These are phyloP conservation scores for Juglanconis sp. DNA, from an alignment of 2,329 filamentous ascomycete species.

Conservation along the genomic window DNA sequence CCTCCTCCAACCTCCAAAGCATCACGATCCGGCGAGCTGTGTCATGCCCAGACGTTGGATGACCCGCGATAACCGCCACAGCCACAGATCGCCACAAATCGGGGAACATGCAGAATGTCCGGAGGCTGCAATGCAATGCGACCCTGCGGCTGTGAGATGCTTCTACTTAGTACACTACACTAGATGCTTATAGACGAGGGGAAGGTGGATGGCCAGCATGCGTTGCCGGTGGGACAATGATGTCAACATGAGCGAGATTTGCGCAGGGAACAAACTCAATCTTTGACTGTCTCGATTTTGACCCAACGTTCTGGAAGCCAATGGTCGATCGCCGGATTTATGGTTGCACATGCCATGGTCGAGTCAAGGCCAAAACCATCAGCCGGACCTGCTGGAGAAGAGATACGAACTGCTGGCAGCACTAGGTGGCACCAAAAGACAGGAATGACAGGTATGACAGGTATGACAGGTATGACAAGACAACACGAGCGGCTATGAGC, in stretches of 20 bases:
- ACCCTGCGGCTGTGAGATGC: conserved; percentile 8
- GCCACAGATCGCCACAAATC: not conserved
- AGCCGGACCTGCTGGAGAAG: no score
- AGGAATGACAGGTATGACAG: no score
- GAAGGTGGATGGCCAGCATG: not conserved
- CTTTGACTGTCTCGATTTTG: not conserved
- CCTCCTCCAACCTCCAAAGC: not conserved
- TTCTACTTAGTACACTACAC: not conserved
- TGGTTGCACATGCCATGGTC: not conserved
- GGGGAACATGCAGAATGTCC: not conserved
- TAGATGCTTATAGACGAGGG: not conserved
- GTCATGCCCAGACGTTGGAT: not conserved
- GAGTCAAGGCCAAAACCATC: not conserved
- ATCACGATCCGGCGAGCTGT: not conserved
- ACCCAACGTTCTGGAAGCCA: not conserved
- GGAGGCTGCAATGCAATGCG: conserved; percentile 4
- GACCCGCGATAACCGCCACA: not conserved
- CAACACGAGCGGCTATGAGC: no score
- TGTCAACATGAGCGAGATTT: not conserved
- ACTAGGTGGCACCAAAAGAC: not conserved
- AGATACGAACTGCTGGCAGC: not conserved
- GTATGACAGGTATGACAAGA: no score
- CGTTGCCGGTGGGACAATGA: conserved; percentile 1
- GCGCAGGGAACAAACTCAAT: not conserved
- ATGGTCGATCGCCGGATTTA: not conserved